Evolutionary conservation across 495 filamentous ascomycete genomes (phyloP).

Genomic region (Paragyromitra xinjiangensis): DNA sequence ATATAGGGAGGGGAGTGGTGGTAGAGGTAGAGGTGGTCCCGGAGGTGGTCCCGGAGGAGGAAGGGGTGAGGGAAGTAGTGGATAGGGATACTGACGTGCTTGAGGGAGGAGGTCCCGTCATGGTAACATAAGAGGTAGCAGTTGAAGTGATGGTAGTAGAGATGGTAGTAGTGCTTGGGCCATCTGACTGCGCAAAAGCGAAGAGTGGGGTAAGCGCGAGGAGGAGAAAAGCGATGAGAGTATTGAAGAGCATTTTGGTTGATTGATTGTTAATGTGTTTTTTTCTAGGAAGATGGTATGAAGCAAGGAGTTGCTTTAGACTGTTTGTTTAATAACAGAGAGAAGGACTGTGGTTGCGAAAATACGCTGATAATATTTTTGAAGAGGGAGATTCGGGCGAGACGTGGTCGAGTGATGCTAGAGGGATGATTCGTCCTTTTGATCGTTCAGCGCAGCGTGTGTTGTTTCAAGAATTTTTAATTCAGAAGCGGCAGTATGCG

Average conservation of each 20-base stretch:
- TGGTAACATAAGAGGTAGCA: slow-evolving; percentile 36
- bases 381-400: background rate
- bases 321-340: background rate
- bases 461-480: slow-evolving; percentile 41
- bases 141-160: slow-evolving; percentile 43
- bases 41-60: background rate
- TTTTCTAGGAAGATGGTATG: slow-evolving; percentile 9
- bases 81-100: slow-evolving; percentile 39
- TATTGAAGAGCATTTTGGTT: slow-evolving; percentile 42
- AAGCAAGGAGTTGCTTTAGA: slow-evolving; percentile 34
- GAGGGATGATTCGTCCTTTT: slow-evolving; percentile 28
- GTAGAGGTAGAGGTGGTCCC: too few species aligned
- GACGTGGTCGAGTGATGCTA: background rate
- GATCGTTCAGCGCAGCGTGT: slow-evolving; percentile 9
- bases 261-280: slow-evolving; percentile 20
- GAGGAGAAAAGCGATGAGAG: slow-evolving; percentile 45
- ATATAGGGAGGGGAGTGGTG: too few species aligned
- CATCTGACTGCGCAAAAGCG: slow-evolving; percentile 32
- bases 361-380: slow-evolving; percentile 9
- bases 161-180: slow-evolving; percentile 37
- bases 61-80: background rate
- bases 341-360: slow-evolving; percentile 11
- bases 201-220: slow-evolving; percentile 43
- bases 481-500: slow-evolving; percentile 27
- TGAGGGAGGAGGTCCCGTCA: slow-evolving; percentile 41